Conservation (phyloP, 1,284 basidiomycete genomes). For the Boletus calvinii region DNA sequence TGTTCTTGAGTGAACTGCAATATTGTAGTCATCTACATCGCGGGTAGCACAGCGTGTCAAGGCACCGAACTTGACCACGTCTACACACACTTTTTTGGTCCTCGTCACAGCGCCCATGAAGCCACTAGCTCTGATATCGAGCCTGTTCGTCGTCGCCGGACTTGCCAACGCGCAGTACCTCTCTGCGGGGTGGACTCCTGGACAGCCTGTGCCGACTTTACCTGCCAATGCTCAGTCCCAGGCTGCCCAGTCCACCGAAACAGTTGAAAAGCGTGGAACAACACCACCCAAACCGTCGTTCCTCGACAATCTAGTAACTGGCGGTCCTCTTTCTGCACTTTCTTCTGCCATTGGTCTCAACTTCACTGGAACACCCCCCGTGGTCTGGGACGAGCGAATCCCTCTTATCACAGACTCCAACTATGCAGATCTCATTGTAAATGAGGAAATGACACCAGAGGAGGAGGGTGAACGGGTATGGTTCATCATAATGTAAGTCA, state of each 20-base stretch:
- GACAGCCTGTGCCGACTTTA: conserved; percentile 48
- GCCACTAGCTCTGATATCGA: conserved; percentile 36
- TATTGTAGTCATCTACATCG: too few species aligned
- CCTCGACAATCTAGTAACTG: conserved; percentile 28
- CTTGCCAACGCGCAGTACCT: conserved; percentile 64
- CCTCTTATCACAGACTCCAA: conserved; percentile 75
- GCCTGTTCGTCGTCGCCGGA: conserved; percentile 36
- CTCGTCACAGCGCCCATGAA: conserved; percentile 46
- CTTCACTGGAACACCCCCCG: conserved; percentile 55
- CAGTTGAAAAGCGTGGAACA: conserved; percentile 15
- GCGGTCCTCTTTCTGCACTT: conserved; percentile 48
- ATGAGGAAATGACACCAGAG: conserved; percentile 60
- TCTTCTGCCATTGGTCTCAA: conserved; percentile 64
- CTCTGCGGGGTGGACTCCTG: conserved; percentile 75
- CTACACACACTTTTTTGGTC: too few species aligned
- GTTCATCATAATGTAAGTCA: conserved; percentile 67
- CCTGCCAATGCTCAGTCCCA: conserved; percentile 18
- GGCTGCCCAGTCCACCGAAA: conserved; percentile 20
- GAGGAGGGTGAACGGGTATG: conserved; percentile 67
- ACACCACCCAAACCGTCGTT: conserved; percentile 23
- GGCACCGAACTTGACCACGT: too few species aligned
- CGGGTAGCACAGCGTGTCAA: too few species aligned
- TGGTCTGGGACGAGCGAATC: conserved; percentile 67
- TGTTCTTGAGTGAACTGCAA: too few species aligned
- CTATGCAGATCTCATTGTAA: conserved; percentile 63